phyloP scores from a whole-genome alignment of 352 stramenopile species.

The Phytophthora kernoviae region DNA sequence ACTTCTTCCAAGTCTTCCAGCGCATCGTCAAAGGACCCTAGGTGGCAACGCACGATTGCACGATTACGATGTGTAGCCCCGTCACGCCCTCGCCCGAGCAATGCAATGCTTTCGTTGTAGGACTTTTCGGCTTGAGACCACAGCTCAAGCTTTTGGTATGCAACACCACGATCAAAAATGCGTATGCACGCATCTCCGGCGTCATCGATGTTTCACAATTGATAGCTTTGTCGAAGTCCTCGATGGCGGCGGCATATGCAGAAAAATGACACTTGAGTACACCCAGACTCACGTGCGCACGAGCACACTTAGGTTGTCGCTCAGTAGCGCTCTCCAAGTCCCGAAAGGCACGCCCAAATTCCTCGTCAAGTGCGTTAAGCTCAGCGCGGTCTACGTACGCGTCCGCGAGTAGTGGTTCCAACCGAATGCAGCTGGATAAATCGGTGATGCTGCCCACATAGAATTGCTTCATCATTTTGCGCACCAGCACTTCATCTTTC shows the following conservation, averaged over 20 bases:
- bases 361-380: constrained; percentile 62
- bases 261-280: constrained; percentile 84
- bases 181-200: constrained; percentile 19
- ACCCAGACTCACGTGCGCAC: constrained; percentile 63
- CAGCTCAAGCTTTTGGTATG: constrained; percentile 73
- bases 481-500: constrained; percentile 50
- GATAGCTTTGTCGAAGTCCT: constrained; percentile 71
- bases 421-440: constrained; percentile 65
- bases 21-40: constrained; percentile 56
- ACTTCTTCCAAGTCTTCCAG: constrained; percentile 73
- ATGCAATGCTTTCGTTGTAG: constrained; percentile 56
- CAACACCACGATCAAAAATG: constrained; percentile 73
- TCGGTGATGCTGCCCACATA: constrained; percentile 60
- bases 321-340: constrained; percentile 63
- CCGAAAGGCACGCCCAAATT: constrained; percentile 65
- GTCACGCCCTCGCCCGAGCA: constrained; percentile 43
- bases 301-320: constrained; percentile 49
- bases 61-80: constrained; percentile 70
- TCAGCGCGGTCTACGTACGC: constrained; percentile 74
- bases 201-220: constrained; percentile 45
- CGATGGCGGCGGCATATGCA: constrained; percentile 63
- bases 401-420: constrained; percentile 59
- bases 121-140: constrained; percentile 68
- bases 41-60: constrained; percentile 63
- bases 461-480: constrained; percentile 56